Percentiles rank a stretch among this genome's conserved stretches.
Evolutionary conservation across 768 basidiomycete species (phyloP).

Genomic region (Lactarius vividus): DNA sequence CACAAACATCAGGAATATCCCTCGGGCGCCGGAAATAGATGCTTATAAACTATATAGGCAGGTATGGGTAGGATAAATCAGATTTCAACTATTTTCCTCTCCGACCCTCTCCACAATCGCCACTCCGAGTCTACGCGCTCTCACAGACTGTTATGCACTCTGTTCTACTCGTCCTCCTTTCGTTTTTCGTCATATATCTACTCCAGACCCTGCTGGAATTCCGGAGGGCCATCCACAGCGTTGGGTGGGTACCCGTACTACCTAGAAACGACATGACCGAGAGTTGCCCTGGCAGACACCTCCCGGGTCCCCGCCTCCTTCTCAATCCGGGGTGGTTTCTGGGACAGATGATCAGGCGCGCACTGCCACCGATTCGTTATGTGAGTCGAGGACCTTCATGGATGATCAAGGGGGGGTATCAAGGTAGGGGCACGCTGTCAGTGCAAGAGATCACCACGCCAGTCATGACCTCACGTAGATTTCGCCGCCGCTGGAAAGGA

Average conservation of each 20-base stretch:
- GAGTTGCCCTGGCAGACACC: neutral
- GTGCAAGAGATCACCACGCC: no score
- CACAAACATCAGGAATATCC: no score
- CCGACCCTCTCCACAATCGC: no score
- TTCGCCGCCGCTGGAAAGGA: conserved; percentile 19
- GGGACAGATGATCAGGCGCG: neutral
- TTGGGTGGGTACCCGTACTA: neutral
- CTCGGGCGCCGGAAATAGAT: no score
- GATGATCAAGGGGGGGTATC: neutral
- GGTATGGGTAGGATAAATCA: no score
- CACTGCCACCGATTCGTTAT: neutral
- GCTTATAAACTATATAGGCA: no score
- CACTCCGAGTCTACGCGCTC: neutral
- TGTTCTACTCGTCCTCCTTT: neutral
- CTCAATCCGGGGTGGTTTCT: neutral
- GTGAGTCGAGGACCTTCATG: neutral
- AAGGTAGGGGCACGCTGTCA: conserved; percentile 1
- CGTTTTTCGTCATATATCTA: neutral
- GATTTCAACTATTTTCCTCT: no score
- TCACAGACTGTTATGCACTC: neutral
- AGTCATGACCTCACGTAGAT: neutral
- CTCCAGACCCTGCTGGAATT: neutral
- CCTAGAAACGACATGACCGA: neutral
- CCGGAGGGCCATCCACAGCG: neutral
- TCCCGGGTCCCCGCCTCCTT: neutral